Conservation (phyloP, 352 stramenopile species). For the Phytopythium kandeliae region DNA sequence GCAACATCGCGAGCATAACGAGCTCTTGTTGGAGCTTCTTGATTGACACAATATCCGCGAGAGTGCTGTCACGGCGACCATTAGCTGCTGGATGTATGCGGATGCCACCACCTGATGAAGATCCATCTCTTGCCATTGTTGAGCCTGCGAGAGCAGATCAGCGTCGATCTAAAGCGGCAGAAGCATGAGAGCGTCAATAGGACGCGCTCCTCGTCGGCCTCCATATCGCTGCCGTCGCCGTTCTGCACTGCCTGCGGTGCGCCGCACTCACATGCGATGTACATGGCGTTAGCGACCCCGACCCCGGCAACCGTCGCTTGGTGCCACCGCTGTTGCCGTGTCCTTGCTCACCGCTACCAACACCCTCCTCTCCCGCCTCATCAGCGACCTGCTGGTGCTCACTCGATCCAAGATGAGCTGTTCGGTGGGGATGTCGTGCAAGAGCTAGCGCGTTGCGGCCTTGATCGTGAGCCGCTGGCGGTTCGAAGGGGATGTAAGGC, state of each 20-base stretch:
- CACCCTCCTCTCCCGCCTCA: constrained; percentile 35
- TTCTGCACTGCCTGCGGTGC: constrained; percentile 38
- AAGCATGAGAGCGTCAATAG: constrained; percentile 48
- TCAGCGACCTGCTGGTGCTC: constrained; percentile 53
- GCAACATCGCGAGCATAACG: constrained; percentile 24
- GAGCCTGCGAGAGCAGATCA: constrained; percentile 38
- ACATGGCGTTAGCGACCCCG: constrained; percentile 50
- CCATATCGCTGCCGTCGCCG: constrained; percentile 28
- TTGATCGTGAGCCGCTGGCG: constrained; percentile 12
- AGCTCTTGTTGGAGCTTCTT: constrained; percentile 59
- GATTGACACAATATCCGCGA: constrained; percentile 62
- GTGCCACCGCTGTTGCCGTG: constrained; percentile 15
- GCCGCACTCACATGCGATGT: constrained; percentile 49
- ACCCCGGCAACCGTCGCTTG: constrained; percentile 1
- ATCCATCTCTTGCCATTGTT: constrained; percentile 51
- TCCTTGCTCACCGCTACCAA: too few species aligned
- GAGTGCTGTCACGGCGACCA: constrained; percentile 34
- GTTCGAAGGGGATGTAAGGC: neutral
- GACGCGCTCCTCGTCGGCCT: constrained; percentile 65
- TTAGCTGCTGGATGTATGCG: constrained; percentile 11
- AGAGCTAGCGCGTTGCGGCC: constrained; percentile 20
- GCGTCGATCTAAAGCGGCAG: constrained; percentile 38
- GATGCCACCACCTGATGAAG: constrained; percentile 23
- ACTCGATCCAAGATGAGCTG: constrained; percentile 58
- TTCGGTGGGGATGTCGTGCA: constrained; percentile 65